A percentile compares a stretch with the other conserved stretches of the same genome.
These are phyloP conservation scores for Geotrichum reessii DNA, from an alignment of 1,139 yeast species.

Conservation along the genomic window DNA sequence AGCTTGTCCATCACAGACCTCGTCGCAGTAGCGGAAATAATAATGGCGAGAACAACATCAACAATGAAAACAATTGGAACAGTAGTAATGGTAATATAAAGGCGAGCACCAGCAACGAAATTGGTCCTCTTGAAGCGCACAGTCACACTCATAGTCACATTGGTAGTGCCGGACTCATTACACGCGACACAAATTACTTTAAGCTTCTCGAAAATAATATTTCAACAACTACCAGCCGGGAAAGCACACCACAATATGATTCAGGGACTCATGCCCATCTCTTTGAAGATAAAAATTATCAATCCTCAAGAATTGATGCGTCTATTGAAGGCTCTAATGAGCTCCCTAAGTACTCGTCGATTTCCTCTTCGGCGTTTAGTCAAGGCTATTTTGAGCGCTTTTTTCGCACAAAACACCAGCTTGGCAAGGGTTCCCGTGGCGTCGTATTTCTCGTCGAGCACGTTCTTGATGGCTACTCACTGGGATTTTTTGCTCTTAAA, in stretches of 20 bases:
- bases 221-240: background rate
- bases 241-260: background rate
- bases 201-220: conserved; percentile 24
- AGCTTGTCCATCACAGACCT: background rate
- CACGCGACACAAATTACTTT: conserved; percentile 31
- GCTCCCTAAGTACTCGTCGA: conserved; percentile 19
- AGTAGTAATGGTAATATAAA: background rate
- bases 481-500: conserved; percentile 80
- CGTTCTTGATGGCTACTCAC: conserved; percentile 57
- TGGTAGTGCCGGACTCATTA: background rate
- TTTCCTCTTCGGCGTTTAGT: conserved; percentile 44
- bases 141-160: background rate
- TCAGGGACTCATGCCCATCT: background rate
- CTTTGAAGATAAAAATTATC: background rate
- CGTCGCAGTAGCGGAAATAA: background rate
- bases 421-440: conserved; percentile 83
- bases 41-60: background rate
- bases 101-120: background rate
- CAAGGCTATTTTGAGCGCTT: conserved; percentile 70
- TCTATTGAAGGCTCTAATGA: background rate
- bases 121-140: background rate
- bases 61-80: background rate
- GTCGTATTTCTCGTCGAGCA: conserved; percentile 81
- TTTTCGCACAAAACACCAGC: conserved; percentile 46
- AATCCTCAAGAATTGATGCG: background rate